phyloP scores from a whole-genome alignment of 2,329 filamentous ascomycete species.

The Aspergillus nomiae region DNA sequence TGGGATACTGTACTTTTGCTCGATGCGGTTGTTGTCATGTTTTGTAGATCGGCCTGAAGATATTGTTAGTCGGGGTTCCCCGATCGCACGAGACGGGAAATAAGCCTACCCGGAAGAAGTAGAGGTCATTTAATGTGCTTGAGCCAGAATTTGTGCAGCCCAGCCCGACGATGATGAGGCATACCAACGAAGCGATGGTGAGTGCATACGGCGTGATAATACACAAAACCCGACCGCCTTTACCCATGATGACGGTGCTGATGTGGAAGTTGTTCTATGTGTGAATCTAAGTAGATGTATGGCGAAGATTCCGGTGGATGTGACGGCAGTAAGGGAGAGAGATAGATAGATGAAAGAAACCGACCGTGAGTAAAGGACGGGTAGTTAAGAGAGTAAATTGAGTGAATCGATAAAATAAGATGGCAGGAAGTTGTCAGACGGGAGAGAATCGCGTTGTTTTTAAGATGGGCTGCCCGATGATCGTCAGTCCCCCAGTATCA shows the following conservation, averaged over 20 bases:
- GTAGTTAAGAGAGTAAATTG: not conserved
- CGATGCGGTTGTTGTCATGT: slow-evolving; percentile 57
- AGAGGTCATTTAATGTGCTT: slow-evolving; percentile 51
- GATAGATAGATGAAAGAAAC: not conserved
- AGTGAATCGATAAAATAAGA: slow-evolving; percentile 4
- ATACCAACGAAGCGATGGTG: slow-evolving; percentile 75
- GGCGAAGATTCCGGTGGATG: slow-evolving; percentile 1
- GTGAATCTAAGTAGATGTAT: not conserved
- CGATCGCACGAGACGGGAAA: slow-evolving; percentile 1
- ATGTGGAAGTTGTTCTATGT: not conserved
- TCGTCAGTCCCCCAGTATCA: slow-evolving; percentile 5
- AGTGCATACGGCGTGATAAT: slow-evolving; percentile 84
- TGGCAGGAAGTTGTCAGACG: slow-evolving; percentile 3
- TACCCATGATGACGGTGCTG: slow-evolving; percentile 57
- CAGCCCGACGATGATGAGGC: slow-evolving; percentile 60
- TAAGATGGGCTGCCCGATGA: slow-evolving; percentile 9
- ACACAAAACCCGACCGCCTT: slow-evolving; percentile 78
- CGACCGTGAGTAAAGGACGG: not conserved
- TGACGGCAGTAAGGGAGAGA: not conserved
- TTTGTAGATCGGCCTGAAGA: slow-evolving; percentile 58
- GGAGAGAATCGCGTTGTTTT: slow-evolving; percentile 10
- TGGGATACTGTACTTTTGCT: slow-evolving; percentile 30
- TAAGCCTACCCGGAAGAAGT: slow-evolving; percentile 55
- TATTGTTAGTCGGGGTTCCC: slow-evolving; percentile 5
- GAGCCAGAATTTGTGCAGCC: slow-evolving; percentile 57